A percentile compares a stretch with the other conserved stretches of the same genome.
Conservation (phyloP, 345 rosid species). For the Capsella bursapastoris region DNA sequence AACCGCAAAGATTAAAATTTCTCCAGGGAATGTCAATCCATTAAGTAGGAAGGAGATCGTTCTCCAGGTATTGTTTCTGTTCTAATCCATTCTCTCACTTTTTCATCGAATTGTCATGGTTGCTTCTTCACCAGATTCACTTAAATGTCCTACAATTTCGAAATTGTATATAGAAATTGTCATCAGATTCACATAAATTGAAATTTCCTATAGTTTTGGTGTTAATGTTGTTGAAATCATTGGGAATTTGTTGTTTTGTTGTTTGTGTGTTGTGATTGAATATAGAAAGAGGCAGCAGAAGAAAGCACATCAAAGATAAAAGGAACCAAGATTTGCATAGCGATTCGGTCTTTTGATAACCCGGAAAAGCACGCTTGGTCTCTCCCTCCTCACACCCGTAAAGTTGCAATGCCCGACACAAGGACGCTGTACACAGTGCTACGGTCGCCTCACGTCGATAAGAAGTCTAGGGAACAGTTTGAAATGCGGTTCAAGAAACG, state of each 20-base stretch:
- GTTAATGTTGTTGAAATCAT: constrained; percentile 1
- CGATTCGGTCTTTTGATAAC: constrained; percentile 39
- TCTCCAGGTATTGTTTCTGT: constrained; percentile 59
- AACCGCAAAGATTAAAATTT: constrained; percentile 51
- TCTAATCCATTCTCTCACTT: background rate
- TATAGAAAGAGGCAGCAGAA: constrained; percentile 50
- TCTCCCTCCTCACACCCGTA: constrained; percentile 43
- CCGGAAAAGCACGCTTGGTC: constrained; percentile 42
- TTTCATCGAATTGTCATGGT: no score
- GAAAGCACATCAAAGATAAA: constrained; percentile 44
- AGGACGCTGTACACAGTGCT: constrained; percentile 37
- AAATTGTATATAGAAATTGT: background rate
- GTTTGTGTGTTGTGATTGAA: background rate
- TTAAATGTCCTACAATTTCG: no score
- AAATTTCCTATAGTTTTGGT: background rate
- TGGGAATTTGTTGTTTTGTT: background rate
- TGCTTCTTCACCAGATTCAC: no score
- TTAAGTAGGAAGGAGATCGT: constrained; percentile 59
- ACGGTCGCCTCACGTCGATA: constrained; percentile 41
- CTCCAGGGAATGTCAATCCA: constrained; percentile 62
- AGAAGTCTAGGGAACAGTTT: constrained; percentile 44
- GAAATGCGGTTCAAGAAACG: constrained; percentile 45
- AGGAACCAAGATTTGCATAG: constrained; percentile 43
- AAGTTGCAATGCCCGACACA: constrained; percentile 45
- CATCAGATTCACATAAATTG: background rate